Percentiles rank a stretch among this genome's conserved stretches.
Evolutionary conservation across 768 basidiomycete species (phyloP).

Genomic region (Boletellus ananas): DNA sequence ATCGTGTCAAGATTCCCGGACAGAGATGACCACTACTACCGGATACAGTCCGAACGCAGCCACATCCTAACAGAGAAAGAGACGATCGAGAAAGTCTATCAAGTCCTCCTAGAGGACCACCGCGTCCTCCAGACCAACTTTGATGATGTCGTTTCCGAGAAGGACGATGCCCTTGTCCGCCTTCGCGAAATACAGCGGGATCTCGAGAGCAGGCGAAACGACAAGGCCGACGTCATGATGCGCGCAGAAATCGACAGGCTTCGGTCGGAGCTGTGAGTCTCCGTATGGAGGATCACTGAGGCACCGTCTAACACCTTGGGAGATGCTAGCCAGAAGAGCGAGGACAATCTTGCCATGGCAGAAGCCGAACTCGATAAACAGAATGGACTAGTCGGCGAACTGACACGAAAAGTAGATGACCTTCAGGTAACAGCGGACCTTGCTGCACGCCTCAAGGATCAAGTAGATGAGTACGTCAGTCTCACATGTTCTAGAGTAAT

Average conservation of each 20-base stretch:
- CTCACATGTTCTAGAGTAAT: background rate
- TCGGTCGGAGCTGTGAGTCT: slow-evolving; percentile 76
- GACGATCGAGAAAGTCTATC: slow-evolving; percentile 78
- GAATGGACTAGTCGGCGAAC: slow-evolving; percentile 58
- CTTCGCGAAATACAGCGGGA: slow-evolving; percentile 60
- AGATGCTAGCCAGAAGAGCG: slow-evolving; percentile 79
- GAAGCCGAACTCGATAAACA: slow-evolving; percentile 86
- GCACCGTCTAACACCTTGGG: slow-evolving; percentile 26
- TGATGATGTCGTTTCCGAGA: slow-evolving; percentile 76
- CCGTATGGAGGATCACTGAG: background rate
- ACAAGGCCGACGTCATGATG: slow-evolving; percentile 73
- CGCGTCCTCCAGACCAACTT: slow-evolving; percentile 66
- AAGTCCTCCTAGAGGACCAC: slow-evolving; percentile 71
- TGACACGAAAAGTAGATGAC: slow-evolving; percentile 79
- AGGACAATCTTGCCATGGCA: slow-evolving; percentile 80
- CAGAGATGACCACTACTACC: slow-evolving; percentile 88
- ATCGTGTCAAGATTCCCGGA: slow-evolving; percentile 10
- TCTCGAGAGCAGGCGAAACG: slow-evolving; percentile 55
- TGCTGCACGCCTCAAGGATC: slow-evolving; percentile 78
- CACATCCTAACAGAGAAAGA: slow-evolving; percentile 81
- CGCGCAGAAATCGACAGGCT: slow-evolving; percentile 80
- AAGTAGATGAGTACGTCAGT: slow-evolving; percentile 78
- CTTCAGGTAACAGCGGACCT: slow-evolving; percentile 75
- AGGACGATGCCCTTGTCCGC: slow-evolving; percentile 66
- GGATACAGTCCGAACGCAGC: slow-evolving; percentile 75